Conservation (phyloP, 331 rosid genomes). For the Phaseolus coccineus region DNA sequence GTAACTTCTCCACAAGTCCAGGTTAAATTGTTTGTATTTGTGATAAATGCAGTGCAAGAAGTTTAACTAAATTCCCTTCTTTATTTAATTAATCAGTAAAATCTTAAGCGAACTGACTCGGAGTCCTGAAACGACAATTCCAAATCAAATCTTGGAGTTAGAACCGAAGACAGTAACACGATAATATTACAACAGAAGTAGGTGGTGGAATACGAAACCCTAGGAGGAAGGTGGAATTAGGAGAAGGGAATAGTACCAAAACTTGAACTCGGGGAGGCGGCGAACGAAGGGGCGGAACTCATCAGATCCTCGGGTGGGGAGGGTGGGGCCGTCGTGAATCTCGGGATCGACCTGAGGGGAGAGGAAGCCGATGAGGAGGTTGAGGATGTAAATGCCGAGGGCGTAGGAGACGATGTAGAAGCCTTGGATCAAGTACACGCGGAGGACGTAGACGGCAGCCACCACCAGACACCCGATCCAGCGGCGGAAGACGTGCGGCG, state of each 20-base stretch:
- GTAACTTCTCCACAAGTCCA: not conserved
- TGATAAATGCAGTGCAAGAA: not conserved
- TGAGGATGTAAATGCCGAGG: conserved; percentile 85
- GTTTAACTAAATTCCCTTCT: not conserved
- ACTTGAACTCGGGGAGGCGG: conserved; percentile 92
- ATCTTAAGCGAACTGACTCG: not conserved
- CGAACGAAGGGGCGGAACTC: conserved; percentile 96
- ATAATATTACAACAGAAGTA: not conserved
- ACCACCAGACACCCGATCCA: conserved; percentile 67
- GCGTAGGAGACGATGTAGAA: conserved; percentile 92
- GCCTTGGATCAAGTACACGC: conserved; percentile 79
- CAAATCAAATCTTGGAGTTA: not conserved
- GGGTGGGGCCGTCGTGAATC: conserved; percentile 73
- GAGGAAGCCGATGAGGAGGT: conserved; percentile 84
- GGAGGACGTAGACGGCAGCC: conserved; percentile 66
- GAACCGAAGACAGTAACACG: not conserved
- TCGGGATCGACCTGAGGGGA: conserved; percentile 96
- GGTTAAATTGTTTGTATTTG: not conserved
- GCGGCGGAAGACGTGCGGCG: conserved; percentile 74
- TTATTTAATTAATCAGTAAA: not conserved
- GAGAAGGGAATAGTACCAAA: conserved; percentile 59
- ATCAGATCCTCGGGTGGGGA: conserved; percentile 81
- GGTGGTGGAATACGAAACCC: conserved; percentile 21
- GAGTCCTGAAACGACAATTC: not conserved
- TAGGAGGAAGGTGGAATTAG: not conserved